phyloP scores from a whole-genome alignment of 495 filamentous ascomycete genomes.

The Pyronema domesticum region DNA sequence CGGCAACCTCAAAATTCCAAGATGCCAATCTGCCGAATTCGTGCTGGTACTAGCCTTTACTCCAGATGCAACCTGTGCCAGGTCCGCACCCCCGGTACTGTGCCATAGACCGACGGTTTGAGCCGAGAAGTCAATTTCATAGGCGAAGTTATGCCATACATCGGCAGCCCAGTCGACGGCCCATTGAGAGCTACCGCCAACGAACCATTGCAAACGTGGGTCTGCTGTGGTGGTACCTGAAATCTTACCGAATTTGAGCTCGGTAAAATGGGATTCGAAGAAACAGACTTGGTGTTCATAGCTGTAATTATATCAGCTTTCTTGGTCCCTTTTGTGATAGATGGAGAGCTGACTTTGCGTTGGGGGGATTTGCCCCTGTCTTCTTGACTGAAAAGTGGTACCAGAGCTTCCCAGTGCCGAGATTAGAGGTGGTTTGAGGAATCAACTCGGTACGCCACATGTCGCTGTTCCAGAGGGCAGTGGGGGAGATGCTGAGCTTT shows the following conservation, averaged over 20 bases:
- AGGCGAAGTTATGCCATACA: constrained; percentile 59
- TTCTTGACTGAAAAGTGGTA: constrained; percentile 57
- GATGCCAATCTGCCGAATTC: constrained; percentile 57
- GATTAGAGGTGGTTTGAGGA: constrained; percentile 45
- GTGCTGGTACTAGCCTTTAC: constrained; percentile 41
- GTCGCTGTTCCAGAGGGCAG: constrained; percentile 42
- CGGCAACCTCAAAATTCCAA: constrained; percentile 51
- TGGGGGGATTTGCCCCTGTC: constrained; percentile 40
- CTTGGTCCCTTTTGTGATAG: neutral
- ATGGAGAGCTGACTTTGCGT: constrained; percentile 47
- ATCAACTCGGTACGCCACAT: constrained; percentile 49
- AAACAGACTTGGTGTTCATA: constrained; percentile 62
- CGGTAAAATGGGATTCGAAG: constrained; percentile 61
- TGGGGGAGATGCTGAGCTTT: constrained; percentile 50
- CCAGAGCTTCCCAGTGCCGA: constrained; percentile 43
- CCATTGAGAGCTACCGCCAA: constrained; percentile 36
- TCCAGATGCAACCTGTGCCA: constrained; percentile 39
- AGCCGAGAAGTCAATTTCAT: constrained; percentile 43
- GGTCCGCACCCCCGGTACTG: constrained; percentile 38
- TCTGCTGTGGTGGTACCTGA: constrained; percentile 35
- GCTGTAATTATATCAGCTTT: neutral
- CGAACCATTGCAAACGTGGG: constrained; percentile 36
- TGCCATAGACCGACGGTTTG: constrained; percentile 52
- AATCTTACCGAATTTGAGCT: constrained; percentile 53
- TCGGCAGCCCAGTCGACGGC: constrained; percentile 34